These are phyloP conservation scores for Thraustochytrium striatum DNA, from an alignment of 352 stramenopile genomes.

Conservation along the genomic window DNA sequence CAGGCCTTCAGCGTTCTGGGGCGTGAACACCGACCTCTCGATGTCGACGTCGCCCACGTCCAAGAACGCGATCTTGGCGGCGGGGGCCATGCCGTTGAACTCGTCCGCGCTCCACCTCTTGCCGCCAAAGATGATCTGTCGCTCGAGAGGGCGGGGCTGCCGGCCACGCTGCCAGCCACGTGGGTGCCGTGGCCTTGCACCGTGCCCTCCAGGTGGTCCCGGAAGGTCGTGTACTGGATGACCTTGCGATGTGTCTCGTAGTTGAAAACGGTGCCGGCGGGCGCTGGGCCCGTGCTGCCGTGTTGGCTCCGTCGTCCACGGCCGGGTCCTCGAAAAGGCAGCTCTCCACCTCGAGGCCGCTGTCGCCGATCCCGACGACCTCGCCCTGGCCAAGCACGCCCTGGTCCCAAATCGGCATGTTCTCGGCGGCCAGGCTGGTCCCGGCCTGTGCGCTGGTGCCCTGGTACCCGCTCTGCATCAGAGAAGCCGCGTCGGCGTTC, in stretches of 20 bases:
- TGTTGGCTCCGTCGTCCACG: background rate
- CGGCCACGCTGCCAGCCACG: constrained; percentile 70
- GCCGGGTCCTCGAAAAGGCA: constrained; percentile 55
- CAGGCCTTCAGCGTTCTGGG: constrained; percentile 61
- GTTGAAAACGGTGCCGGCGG: background rate
- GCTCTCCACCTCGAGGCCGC: constrained; percentile 73
- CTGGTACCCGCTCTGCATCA: too few species aligned
- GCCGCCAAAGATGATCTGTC: background rate
- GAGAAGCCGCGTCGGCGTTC: too few species aligned
- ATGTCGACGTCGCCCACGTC: constrained; percentile 69
- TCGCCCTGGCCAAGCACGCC: constrained; percentile 71
- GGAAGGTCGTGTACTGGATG: background rate
- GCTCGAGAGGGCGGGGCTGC: constrained; percentile 62
- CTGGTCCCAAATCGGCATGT: too few species aligned
- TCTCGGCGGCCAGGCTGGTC: too few species aligned
- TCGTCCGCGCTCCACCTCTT: constrained; percentile 16
- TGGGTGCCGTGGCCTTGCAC: constrained; percentile 74
- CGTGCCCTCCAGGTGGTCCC: background rate
- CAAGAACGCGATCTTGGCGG: constrained; percentile 75
- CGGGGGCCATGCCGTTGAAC: constrained; percentile 65
- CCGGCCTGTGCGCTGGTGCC: too few species aligned
- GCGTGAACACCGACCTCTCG: constrained; percentile 52
- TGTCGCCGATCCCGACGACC: constrained; percentile 75
- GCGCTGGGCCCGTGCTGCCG: background rate
- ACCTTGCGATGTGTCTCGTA: background rate